A percentile compares a stretch with the other conserved stretches of the same genome.
phyloP scores from a whole-genome alignment of 139 green algal species.

The Chlamydomonas schloesseri region DNA sequence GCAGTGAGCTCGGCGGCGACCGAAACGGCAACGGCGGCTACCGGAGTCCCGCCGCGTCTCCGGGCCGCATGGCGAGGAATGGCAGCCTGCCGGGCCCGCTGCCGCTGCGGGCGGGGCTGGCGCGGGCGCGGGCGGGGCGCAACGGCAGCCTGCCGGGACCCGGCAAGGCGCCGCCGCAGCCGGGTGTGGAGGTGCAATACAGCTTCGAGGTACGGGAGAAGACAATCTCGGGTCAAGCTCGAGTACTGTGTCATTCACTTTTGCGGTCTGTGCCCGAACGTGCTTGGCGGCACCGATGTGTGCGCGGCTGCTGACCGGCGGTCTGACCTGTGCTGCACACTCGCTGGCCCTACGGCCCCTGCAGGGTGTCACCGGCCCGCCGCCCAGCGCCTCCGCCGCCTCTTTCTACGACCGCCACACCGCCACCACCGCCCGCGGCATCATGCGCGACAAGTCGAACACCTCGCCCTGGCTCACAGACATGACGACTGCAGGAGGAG shows the following conservation, averaged over 20 bases:
- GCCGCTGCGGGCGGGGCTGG: constrained; percentile 2
- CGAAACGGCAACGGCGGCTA: no score
- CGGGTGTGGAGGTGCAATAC: constrained; percentile 10
- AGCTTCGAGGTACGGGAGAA: constrained; percentile 37
- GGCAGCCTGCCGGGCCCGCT: constrained; percentile 27
- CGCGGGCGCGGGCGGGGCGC: background rate
- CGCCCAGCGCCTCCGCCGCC: background rate
- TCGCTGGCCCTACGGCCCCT: no score
- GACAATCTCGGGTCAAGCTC: no score
- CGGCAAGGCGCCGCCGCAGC: background rate
- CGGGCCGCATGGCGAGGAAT: background rate
- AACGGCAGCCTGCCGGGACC: constrained; percentile 34
- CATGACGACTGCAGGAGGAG: background rate
- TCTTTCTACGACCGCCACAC: background rate
- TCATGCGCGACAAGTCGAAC: constrained; percentile 27
- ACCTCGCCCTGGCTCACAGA: constrained; percentile 35
- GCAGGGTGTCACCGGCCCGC: background rate
- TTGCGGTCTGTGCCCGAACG: no score
- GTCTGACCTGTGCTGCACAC: no score
- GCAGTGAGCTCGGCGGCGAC: background rate
- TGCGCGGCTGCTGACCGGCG: no score
- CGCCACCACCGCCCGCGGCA: background rate
- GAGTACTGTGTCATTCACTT: no score
- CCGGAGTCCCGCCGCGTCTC: background rate
- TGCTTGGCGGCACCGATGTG: no score